Evolutionary conservation across 257 asterid species (phyloP).

Genomic region (Ballota nigra): DNA sequence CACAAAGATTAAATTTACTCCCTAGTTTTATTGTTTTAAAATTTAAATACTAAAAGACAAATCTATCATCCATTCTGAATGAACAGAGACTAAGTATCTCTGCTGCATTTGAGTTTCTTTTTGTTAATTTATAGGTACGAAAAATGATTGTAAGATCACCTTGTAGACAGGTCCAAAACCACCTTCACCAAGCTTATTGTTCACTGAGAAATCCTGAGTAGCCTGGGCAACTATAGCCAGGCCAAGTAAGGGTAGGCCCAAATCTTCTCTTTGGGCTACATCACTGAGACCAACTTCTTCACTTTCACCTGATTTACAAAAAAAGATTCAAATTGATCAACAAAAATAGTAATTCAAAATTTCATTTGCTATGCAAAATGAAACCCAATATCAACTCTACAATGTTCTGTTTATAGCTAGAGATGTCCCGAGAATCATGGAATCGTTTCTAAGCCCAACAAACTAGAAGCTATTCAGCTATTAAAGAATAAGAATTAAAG

Average conservation of each 20-base stretch:
- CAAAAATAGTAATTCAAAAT: neutral
- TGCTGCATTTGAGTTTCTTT: neutral
- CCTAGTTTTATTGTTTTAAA: neutral
- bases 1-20: neutral
- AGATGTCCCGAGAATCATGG: neutral
- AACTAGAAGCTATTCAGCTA: neutral
- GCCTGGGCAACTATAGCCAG: constrained; percentile 38
- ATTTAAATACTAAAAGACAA: neutral
- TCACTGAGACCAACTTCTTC: constrained; percentile 6
- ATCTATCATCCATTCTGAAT: neutral
- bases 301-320: constrained; percentile 16
- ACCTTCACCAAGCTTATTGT: constrained; percentile 47
- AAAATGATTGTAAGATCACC: constrained; percentile 24
- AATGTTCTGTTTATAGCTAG: too few species aligned
- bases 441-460: neutral
- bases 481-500: neutral
- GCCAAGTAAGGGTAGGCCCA: constrained; percentile 35
- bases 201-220: constrained; percentile 35
- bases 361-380: neutral
- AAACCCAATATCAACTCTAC: neutral
- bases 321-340: neutral
- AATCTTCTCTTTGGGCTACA: constrained; percentile 28
- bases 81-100: too few species aligned
- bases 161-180: constrained; percentile 55
- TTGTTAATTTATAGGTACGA: neutral